A percentile compares a stretch with the other conserved stretches of the same genome.
These are phyloP conservation scores for Echria macrotheca DNA, from an alignment of 495 filamentous ascomycete genomes.

Conservation along the genomic window DNA sequence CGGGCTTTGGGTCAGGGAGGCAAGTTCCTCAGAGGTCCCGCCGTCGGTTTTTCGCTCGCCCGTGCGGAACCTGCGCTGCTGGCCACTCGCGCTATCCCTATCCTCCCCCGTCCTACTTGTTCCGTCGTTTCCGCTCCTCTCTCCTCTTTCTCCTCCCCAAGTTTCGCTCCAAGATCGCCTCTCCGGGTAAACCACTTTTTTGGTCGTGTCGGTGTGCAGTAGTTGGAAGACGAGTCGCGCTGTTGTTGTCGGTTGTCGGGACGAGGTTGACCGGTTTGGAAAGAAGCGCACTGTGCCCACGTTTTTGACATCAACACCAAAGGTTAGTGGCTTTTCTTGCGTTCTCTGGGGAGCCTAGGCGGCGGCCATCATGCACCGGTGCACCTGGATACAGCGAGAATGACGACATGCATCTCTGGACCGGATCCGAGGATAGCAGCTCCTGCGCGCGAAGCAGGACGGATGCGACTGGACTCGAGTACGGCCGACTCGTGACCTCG, in stretches of 20 bases:
- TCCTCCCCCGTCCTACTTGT: slow-evolving; percentile 24
- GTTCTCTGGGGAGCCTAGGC: too few relatives aligned
- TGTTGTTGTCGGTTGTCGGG: slow-evolving; percentile 14
- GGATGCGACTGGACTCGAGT: too few relatives aligned
- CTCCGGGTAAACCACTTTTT: slow-evolving; percentile 14
- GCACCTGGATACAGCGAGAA: too few relatives aligned
- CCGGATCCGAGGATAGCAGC: too few relatives aligned
- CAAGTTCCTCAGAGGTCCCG: slow-evolving; percentile 17
- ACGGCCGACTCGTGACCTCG: too few relatives aligned
- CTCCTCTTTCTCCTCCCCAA: slow-evolving; percentile 18
- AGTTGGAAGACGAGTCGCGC: slow-evolving; percentile 24
- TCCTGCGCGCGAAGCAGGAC: too few relatives aligned
- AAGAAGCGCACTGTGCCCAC: too few relatives aligned
- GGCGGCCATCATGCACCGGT: too few relatives aligned
- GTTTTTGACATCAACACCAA: too few relatives aligned
- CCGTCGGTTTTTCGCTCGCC: slow-evolving; percentile 10
- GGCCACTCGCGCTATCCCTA: slow-evolving; percentile 22
- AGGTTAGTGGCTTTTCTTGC: slow-evolving; percentile 24
- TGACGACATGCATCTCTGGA: too few relatives aligned
- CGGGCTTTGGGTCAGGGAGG: background rate
- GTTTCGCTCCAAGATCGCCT: slow-evolving; percentile 16
- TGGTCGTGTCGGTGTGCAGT: slow-evolving; percentile 32
- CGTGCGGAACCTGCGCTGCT: slow-evolving; percentile 12
- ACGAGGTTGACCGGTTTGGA: slow-evolving; percentile 3
- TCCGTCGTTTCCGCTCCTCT: slow-evolving; percentile 24